Evolutionary conservation across 306 rosid species (phyloP).

Genomic region (Rubus parviflorus): DNA sequence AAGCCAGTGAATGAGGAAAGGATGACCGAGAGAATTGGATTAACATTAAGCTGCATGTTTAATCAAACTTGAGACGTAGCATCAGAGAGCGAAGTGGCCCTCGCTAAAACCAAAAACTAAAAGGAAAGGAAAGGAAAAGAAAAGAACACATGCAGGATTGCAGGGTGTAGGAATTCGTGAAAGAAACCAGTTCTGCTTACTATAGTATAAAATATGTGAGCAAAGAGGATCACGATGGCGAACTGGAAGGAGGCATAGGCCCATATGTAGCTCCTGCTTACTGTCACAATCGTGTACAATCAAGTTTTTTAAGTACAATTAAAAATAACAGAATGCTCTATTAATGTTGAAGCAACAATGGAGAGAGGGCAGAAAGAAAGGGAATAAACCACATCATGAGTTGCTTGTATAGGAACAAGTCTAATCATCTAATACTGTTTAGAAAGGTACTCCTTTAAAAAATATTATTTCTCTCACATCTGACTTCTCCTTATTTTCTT

Average conservation of each 20-base stretch:
- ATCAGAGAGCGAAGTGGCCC: neutral
- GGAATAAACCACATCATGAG: neutral
- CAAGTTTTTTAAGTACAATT: neutral
- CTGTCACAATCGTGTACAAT: conserved; percentile 40
- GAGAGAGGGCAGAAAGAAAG: neutral
- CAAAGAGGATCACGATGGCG: conserved; percentile 72
- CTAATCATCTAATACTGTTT: neutral
- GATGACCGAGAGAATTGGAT: conserved; percentile 54
- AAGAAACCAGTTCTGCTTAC: conserved; percentile 52
- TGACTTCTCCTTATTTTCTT: neutral
- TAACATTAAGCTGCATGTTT: conserved; percentile 56
- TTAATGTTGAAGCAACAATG: neutral
- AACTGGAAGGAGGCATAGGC: conserved; percentile 90
- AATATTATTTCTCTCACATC: neutral
- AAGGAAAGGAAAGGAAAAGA: too few species aligned
- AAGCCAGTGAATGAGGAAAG: conserved; percentile 77
- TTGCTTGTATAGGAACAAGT: neutral
- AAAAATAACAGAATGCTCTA: conserved; percentile 8
- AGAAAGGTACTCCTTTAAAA: neutral
- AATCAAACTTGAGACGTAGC: conserved; percentile 23
- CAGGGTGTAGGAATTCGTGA: conserved; percentile 10
- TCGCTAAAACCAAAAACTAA: neutral
- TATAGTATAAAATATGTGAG: conserved; percentile 70
- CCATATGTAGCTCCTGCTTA: conserved; percentile 75
- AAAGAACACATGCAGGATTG: neutral